Conservation (phyloP, 352 stramenopile species). For the Pythium dissimile region DNA sequence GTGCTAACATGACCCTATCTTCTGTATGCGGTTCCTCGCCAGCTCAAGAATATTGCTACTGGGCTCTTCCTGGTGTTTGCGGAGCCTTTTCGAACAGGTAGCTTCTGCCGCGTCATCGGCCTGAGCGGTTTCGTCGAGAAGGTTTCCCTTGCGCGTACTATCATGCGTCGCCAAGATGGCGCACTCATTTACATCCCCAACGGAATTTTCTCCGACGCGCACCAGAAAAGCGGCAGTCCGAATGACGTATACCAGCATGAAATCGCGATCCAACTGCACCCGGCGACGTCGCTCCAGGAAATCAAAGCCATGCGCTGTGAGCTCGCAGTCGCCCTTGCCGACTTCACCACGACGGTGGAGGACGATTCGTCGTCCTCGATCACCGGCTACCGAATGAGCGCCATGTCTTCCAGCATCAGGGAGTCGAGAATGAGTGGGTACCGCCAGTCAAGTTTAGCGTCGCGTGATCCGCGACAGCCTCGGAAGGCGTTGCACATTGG, state of each 20-base stretch:
- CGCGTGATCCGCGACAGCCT: background rate
- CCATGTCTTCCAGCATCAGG: background rate
- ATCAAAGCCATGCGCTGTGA: constrained; percentile 36
- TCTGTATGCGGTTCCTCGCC: background rate
- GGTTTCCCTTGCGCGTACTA: constrained; percentile 73
- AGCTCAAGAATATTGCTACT: constrained; percentile 82
- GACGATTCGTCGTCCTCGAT: constrained; percentile 4
- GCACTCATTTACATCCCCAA: constrained; percentile 79
- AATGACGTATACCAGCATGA: constrained; percentile 51
- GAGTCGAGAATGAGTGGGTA: background rate
- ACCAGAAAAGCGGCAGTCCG: constrained; percentile 61
- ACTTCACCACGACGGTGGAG: background rate
- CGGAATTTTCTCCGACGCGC: constrained; percentile 67
- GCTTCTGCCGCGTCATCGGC: constrained; percentile 45
- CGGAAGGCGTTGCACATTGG: constrained; percentile 18
- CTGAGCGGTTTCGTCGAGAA: constrained; percentile 67
- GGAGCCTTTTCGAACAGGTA: constrained; percentile 74
- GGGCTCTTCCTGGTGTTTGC: constrained; percentile 84
- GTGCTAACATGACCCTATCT: background rate
- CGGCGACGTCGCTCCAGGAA: constrained; percentile 33
- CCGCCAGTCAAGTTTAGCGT: constrained; percentile 12
- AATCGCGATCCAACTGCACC: constrained; percentile 40
- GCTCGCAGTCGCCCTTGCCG: constrained; percentile 15
- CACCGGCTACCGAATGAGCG: background rate
- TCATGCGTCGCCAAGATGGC: constrained; percentile 58